Conservation (phyloP, 495 filamentous ascomycete species). For the Aspergillus diversus region DNA sequence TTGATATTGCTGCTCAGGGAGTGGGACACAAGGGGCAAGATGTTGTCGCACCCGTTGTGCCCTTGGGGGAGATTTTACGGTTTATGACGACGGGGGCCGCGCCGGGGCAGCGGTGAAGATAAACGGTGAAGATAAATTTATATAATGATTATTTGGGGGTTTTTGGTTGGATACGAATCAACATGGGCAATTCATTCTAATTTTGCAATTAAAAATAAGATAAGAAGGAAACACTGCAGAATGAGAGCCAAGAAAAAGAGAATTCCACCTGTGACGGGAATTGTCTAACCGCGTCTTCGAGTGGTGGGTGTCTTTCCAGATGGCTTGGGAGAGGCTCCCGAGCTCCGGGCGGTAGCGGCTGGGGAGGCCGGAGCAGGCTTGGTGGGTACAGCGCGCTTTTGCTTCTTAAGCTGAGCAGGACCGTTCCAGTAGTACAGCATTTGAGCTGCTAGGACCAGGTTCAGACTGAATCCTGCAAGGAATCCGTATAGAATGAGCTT, state of each 20-base stretch:
- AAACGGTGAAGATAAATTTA: too few species aligned
- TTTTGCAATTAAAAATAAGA: background rate
- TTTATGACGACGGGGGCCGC: slow-evolving; percentile 57
- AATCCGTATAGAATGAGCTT: slow-evolving; percentile 93
- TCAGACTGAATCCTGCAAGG: slow-evolving; percentile 84
- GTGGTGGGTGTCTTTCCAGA: slow-evolving; percentile 49
- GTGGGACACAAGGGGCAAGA: slow-evolving; percentile 28
- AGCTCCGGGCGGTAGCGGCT: slow-evolving; percentile 26
- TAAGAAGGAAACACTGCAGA: slow-evolving; percentile 2
- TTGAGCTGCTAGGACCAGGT: slow-evolving; percentile 82
- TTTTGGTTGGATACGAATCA: background rate
- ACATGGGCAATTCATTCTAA: background rate
- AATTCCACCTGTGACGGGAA: background rate
- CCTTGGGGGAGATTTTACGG: slow-evolving; percentile 56
- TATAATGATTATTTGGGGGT: background rate
- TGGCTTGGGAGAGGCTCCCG: slow-evolving; percentile 34
- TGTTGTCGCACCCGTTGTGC: slow-evolving; percentile 41
- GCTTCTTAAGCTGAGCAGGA: slow-evolving; percentile 47
- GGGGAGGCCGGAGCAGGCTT: slow-evolving; percentile 39
- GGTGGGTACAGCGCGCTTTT: slow-evolving; percentile 33
- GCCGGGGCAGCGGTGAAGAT: slow-evolving; percentile 32
- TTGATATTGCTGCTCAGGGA: slow-evolving; percentile 43
- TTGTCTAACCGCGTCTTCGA: slow-evolving; percentile 49
- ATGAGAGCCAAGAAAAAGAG: slow-evolving; percentile 15
- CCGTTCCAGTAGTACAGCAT: slow-evolving; percentile 98